These are phyloP conservation scores for Drechslerella stenobrocha DNA, from an alignment of 2,329 filamentous ascomycete species.

Conservation along the genomic window DNA sequence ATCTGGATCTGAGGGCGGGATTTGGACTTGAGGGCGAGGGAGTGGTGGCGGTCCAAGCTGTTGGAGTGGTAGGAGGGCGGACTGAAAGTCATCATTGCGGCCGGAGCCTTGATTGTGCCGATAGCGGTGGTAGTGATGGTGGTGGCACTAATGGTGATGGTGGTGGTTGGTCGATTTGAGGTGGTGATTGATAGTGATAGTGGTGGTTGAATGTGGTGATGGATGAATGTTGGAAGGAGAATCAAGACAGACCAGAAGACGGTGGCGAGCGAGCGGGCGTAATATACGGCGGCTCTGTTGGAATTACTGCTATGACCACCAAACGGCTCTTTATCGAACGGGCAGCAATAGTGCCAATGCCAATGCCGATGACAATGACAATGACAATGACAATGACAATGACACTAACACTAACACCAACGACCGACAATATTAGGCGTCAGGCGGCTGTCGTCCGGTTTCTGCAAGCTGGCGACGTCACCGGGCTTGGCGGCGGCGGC, in stretches of 20 bases:
- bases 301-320: too few species aligned
- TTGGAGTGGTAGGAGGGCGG: conserved; percentile 28
- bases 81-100: conserved; percentile 40
- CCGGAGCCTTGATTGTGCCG: background rate
- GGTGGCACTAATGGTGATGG: too few species aligned
- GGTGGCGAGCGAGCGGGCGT: background rate
- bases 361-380: too few species aligned
- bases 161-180: background rate
- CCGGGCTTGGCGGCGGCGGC: background rate
- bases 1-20: background rate
- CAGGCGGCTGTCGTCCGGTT: conserved; percentile 1
- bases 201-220: background rate
- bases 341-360: too few species aligned
- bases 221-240: background rate
- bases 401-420: too few species aligned
- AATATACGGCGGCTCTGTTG: too few species aligned
- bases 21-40: conserved; percentile 9
- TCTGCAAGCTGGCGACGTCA: background rate
- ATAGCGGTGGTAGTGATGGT: too few species aligned
- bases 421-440: too few species aligned
- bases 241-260: background rate
- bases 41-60: conserved; percentile 28
- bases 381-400: too few species aligned
- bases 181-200: background rate
- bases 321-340: too few species aligned